Percentiles rank a stretch among this genome's conserved stretches.
Conservation (phyloP, 2,329 filamentous ascomycete genomes). For the Aspergillus sergii region DNA sequence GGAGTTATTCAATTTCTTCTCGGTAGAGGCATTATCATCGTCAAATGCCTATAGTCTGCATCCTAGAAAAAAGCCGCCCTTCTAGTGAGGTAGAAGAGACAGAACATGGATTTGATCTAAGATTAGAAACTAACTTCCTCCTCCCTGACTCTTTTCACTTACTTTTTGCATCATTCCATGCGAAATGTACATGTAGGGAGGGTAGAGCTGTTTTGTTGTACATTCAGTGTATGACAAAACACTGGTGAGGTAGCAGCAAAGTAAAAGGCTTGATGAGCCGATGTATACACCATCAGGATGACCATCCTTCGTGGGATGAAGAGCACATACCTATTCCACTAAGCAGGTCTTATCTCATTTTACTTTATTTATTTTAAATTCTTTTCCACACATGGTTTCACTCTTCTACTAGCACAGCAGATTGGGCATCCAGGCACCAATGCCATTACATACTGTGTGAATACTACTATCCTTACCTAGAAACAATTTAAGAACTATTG, state of each 20-base stretch:
- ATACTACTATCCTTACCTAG: not conserved
- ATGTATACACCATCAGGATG: not conserved
- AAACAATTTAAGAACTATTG: not conserved
- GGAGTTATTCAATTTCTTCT: not conserved
- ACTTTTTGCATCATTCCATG: not conserved
- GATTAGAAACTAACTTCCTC: not conserved
- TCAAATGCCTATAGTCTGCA: not conserved
- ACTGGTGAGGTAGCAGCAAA: not conserved
- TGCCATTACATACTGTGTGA: not conserved
- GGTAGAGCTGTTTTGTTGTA: not conserved
- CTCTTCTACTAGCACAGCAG: slow-evolving; percentile 3
- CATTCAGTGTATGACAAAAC: not conserved
- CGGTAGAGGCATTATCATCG: too few relatives aligned
- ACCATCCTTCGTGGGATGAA: not conserved
- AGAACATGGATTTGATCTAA: not conserved
- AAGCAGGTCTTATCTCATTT: not conserved
- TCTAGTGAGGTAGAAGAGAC: not conserved
- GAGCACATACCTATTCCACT: not conserved
- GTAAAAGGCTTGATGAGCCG: not conserved
- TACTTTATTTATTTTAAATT: not conserved
- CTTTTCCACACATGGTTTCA: not conserved
- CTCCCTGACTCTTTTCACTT: not conserved
- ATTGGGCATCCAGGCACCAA: slow-evolving; percentile 13
- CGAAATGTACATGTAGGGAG: not conserved
- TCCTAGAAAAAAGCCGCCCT: not conserved